Percentiles rank a stretch among this genome's conserved stretches.
Conservation (phyloP, 1,284 basidiomycete species). For the Ustilago bromivora region DNA sequence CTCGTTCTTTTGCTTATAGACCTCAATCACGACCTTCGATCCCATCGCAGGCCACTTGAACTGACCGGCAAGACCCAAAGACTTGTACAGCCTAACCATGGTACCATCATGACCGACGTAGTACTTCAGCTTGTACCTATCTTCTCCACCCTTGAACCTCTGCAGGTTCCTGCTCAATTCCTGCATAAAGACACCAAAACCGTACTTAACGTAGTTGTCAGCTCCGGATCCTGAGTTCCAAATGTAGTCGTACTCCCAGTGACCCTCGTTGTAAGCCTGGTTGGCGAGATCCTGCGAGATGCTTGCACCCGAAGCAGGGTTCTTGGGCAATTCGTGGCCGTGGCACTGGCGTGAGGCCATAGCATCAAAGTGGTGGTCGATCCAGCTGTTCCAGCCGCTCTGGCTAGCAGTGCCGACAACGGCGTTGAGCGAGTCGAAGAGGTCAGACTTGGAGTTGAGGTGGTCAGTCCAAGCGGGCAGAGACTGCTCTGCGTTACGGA, state of each 20-base stretch:
- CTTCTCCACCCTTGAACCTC: conserved; percentile 13
- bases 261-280: conserved; percentile 53
- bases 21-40: conserved; percentile 50
- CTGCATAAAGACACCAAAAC: conserved; percentile 47
- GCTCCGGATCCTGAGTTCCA: conserved; percentile 52
- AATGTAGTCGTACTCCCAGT: conserved; percentile 62
- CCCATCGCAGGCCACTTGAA: conserved; percentile 56
- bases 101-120: conserved; percentile 60
- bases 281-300: conserved; percentile 45
- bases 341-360: conserved; percentile 57
- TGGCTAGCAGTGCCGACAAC: conserved; percentile 73
- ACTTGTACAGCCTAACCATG: conserved; percentile 58
- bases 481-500: conserved; percentile 70
- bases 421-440: conserved; percentile 72
- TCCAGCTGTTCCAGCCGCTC: conserved; percentile 73
- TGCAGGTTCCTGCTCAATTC: conserved; percentile 43
- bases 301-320: conserved; percentile 20
- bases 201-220: conserved; percentile 56
- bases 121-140: conserved; percentile 42
- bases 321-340: conserved; percentile 44
- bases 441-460: conserved; percentile 71
- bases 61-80: conserved; percentile 30
- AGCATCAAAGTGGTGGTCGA: conserved; percentile 69
- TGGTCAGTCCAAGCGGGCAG: conserved; percentile 73
- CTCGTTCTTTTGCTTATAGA: conserved; percentile 31